These are phyloP conservation scores for Starmerella vaccinii DNA, from an alignment of 805 yeast genomes.

Conservation along the genomic window DNA sequence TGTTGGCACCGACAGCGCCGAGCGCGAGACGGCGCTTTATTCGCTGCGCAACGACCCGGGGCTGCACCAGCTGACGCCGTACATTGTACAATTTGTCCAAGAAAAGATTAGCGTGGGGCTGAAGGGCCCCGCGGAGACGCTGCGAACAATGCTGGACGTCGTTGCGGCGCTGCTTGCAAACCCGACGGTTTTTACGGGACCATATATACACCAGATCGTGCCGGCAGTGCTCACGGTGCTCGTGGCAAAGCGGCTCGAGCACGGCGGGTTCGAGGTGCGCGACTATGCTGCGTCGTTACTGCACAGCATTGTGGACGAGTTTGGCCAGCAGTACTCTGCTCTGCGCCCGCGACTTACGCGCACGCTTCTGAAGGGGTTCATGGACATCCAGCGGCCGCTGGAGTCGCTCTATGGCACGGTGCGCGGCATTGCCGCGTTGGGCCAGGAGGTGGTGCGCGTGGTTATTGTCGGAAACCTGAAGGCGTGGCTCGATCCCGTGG, in stretches of 20 bases:
- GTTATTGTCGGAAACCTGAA: slow-evolving; percentile 73
- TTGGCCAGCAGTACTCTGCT: slow-evolving; percentile 78
- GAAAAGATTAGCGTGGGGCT: slow-evolving; percentile 88
- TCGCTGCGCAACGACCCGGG: slow-evolving; percentile 90
- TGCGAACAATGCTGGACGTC: slow-evolving; percentile 80
- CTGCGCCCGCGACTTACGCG: slow-evolving; percentile 88
- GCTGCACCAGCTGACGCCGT: slow-evolving; percentile 90
- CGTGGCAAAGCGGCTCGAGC: slow-evolving; percentile 65
- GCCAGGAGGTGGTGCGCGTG: slow-evolving; percentile 77
- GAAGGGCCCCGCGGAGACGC: slow-evolving; percentile 43
- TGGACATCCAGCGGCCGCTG: slow-evolving; percentile 70
- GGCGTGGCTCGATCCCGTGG: slow-evolving; percentile 52
- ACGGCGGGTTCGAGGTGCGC: slow-evolving; percentile 51
- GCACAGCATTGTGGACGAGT: slow-evolving; percentile 64
- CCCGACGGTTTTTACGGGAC: slow-evolving; percentile 79
- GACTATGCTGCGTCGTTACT: slow-evolving; percentile 80
- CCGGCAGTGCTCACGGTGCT: slow-evolving; percentile 89
- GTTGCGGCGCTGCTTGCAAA: slow-evolving; percentile 75
- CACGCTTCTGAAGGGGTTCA: slow-evolving; percentile 79
- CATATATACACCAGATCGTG: slow-evolving; percentile 91
- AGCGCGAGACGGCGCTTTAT: slow-evolving; percentile 70
- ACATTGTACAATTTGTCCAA: slow-evolving; percentile 89
- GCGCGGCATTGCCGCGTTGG: slow-evolving; percentile 71
- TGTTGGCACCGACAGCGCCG: slow-evolving; percentile 32
- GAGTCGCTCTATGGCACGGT: slow-evolving; percentile 92